phyloP scores from a whole-genome alignment of 129 eudicot genomes.

The Lactuca sativa region DNA sequence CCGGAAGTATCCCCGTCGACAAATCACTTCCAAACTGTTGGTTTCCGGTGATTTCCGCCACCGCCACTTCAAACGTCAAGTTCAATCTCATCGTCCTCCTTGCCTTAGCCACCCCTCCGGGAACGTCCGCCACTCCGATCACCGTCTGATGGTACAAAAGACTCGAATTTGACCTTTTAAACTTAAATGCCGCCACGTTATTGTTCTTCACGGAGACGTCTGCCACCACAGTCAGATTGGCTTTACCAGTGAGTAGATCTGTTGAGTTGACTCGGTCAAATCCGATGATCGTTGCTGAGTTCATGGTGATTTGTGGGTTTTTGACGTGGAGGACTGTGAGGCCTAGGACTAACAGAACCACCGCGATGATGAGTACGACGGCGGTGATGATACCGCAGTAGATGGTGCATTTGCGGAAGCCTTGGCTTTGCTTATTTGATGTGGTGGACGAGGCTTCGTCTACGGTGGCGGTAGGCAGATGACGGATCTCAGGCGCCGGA shows the following conservation, averaged over 20 bases:
- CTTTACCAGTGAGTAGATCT: neutral
- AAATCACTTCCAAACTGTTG: slow-evolving; percentile 35
- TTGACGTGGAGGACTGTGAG: slow-evolving; percentile 53
- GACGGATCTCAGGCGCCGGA: neutral
- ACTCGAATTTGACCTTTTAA: slow-evolving; percentile 35
- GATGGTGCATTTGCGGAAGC: slow-evolving; percentile 31
- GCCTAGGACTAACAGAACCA: slow-evolving; percentile 34
- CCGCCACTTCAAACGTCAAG: slow-evolving; percentile 34
- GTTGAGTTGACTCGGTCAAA: slow-evolving; percentile 14
- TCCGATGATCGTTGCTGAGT: slow-evolving; percentile 40
- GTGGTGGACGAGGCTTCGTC: slow-evolving; percentile 30
- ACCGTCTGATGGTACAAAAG: slow-evolving; percentile 41
- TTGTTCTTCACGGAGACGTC: slow-evolving; percentile 58
- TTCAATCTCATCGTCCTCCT: slow-evolving; percentile 43
- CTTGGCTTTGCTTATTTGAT: slow-evolving; percentile 6
- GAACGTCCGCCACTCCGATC: slow-evolving; percentile 43
- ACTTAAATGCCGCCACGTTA: slow-evolving; percentile 55
- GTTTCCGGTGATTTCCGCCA: slow-evolving; percentile 25
- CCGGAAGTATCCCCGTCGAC: slow-evolving; percentile 23
- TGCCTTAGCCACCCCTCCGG: slow-evolving; percentile 42
- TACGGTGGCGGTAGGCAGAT: slow-evolving; percentile 1
- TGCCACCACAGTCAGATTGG: slow-evolving; percentile 41
- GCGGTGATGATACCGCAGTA: slow-evolving; percentile 62
- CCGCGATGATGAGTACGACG: slow-evolving; percentile 31
- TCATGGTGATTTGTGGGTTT: slow-evolving; percentile 44